phyloP scores from a whole-genome alignment of 306 rosid genomes.

The Lagenaria siceraria region DNA sequence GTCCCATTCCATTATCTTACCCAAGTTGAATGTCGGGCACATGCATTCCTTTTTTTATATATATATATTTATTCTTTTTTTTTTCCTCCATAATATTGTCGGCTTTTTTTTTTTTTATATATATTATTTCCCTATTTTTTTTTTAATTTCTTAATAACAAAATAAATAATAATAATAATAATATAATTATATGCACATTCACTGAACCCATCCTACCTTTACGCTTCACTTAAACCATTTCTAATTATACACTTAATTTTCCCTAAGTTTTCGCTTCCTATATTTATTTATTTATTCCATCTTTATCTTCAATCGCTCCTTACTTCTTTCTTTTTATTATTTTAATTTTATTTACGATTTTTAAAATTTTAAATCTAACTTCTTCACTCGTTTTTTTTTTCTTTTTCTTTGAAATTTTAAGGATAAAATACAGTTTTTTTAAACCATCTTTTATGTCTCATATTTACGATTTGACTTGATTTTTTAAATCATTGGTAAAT shows the following conservation, averaged over 20 bases:
- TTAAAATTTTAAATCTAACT: too few relatives aligned
- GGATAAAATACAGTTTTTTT: too few relatives aligned
- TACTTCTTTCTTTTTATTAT: too few relatives aligned
- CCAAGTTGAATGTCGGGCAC: constrained; percentile 3
- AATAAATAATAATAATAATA: neutral
- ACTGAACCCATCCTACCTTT: neutral
- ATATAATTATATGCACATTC: neutral
- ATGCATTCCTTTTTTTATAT: neutral
- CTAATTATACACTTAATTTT: neutral
- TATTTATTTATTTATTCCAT: neutral
- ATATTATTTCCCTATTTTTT: too few relatives aligned
- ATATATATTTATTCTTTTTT: neutral
- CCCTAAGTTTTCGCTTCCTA: neutral
- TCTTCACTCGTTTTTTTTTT: too few relatives aligned
- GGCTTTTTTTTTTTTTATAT: neutral
- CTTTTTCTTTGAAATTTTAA: too few relatives aligned
- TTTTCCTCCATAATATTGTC: neutral
- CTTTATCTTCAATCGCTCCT: neutral
- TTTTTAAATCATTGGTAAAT: too few relatives aligned
- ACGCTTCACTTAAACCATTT: neutral
- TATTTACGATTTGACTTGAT: too few relatives aligned
- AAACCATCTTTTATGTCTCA: too few relatives aligned
- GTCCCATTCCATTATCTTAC: neutral
- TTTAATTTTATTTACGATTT: too few relatives aligned
- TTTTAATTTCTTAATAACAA: neutral